A percentile compares a stretch with the other conserved stretches of the same genome.
Evolutionary conservation across 108 stramenopile genomes (phyloP).

Genomic region (Licmophora abbreviata): DNA sequence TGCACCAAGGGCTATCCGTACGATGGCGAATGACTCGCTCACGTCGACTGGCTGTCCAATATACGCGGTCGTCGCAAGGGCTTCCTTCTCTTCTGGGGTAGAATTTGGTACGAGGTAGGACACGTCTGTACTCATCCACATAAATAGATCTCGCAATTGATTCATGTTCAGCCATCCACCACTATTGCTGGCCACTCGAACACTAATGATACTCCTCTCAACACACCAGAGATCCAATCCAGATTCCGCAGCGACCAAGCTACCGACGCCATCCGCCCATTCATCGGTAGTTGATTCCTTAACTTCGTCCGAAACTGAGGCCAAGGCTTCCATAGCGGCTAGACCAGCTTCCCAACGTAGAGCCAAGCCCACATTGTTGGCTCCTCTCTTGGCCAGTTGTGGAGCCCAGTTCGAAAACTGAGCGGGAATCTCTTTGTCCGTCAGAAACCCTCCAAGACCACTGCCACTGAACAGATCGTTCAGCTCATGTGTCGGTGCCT

Average conservation of each 20-base stretch:
- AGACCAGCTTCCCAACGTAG: slow-evolving; percentile 70
- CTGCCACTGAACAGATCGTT: slow-evolving; percentile 30
- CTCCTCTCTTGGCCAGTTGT: slow-evolving; percentile 10
- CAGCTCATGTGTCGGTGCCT: slow-evolving; percentile 28
- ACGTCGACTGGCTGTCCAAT: slow-evolving; percentile 74
- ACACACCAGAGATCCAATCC: slow-evolving; percentile 64
- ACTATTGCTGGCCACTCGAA: slow-evolving; percentile 34
- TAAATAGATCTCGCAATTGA: slow-evolving; percentile 54
- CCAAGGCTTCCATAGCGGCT: slow-evolving; percentile 58
- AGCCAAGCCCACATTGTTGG: slow-evolving; percentile 50
- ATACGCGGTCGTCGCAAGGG: slow-evolving; percentile 28
- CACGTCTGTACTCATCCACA: slow-evolving; percentile 65
- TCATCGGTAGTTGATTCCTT: slow-evolving; percentile 31
- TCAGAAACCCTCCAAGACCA: slow-evolving; percentile 54
- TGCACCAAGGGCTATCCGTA: slow-evolving; percentile 56
- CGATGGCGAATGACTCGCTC: slow-evolving; percentile 47
- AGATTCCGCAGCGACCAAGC: slow-evolving; percentile 23
- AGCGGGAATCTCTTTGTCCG: slow-evolving; percentile 54
- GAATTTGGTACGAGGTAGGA: slow-evolving; percentile 27
- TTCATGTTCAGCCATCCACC: slow-evolving; percentile 48
- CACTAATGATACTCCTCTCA: slow-evolving; percentile 59
- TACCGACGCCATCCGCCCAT: slow-evolving; percentile 41
- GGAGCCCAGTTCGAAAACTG: slow-evolving; percentile 51
- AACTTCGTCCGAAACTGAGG: slow-evolving; percentile 21
- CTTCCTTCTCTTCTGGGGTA: slow-evolving; percentile 41